Evolutionary conservation across 2,329 filamentous ascomycete species (phyloP).

Genomic region (Cordyceps tenuipes): DNA sequence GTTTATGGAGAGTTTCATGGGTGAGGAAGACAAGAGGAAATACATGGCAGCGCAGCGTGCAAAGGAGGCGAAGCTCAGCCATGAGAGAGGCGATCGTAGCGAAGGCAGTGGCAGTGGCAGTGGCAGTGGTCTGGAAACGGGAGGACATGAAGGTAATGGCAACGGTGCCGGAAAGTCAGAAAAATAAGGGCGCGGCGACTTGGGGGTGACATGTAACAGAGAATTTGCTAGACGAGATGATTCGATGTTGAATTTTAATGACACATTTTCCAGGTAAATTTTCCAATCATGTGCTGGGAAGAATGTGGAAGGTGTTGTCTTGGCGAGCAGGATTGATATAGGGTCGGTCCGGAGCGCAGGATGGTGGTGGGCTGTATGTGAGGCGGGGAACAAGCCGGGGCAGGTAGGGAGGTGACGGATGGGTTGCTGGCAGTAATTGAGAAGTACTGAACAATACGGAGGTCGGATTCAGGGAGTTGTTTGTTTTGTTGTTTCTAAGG

Average conservation of each 20-base stretch:
- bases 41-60: conserved; percentile 61
- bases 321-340: background rate
- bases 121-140: background rate
- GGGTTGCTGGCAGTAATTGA: too few species aligned
- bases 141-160: background rate
- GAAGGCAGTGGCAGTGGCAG: background rate
- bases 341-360: background rate
- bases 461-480: too few species aligned
- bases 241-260: background rate
- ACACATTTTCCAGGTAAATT: background rate
- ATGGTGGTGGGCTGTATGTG: too few species aligned
- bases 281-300: background rate
- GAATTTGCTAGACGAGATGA: background rate
- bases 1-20: conserved; percentile 68
- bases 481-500: too few species aligned
- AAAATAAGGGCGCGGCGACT: background rate
- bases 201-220: background rate
- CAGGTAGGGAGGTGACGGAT: too few species aligned
- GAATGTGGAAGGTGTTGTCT: background rate
- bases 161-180: background rate
- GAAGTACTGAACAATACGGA: background rate
- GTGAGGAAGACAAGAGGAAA: conserved; percentile 65
- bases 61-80: background rate
- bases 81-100: background rate
- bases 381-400: too few species aligned